phyloP scores from a whole-genome alignment of 2,329 filamentous ascomycete genomes.

The Aspergillus sp. region DNA sequence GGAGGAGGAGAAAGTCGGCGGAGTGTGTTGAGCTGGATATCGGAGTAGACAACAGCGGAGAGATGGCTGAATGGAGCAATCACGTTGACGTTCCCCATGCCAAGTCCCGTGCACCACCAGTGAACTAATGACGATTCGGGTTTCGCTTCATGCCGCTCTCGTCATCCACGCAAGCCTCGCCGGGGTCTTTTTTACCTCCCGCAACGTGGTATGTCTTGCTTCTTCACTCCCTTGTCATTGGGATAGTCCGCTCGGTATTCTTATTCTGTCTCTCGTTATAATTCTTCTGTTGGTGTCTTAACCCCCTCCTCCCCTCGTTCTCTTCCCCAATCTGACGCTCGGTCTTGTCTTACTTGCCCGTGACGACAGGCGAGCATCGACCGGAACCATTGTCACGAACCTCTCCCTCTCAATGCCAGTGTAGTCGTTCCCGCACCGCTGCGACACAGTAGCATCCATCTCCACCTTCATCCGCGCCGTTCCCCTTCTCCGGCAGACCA shows the following conservation, averaged over 20 bases:
- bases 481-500: neutral
- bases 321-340: neutral
- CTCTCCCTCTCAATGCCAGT: constrained; percentile 11
- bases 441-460: constrained; percentile 9
- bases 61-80: constrained; percentile 5
- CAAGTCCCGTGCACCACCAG: constrained; percentile 13
- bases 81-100: constrained; percentile 12
- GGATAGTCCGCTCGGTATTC: too few relatives aligned
- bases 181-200: neutral
- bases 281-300: too few relatives aligned
- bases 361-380: constrained; percentile 13
- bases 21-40: neutral
- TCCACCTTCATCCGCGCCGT: neutral
- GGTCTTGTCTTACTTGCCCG: neutral
- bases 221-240: neutral
- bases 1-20: constrained; percentile 6
- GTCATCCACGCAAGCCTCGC: constrained; percentile 19
- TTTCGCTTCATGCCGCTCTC: constrained; percentile 9
- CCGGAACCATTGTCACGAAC: constrained; percentile 5
- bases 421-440: neutral
- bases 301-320: neutral
- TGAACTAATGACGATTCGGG: neutral
- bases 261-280: neutral
- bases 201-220: constrained; percentile 12
- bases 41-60: constrained; percentile 6